Evolutionary conservation across 768 basidiomycete genomes (phyloP).

Genomic region (Suillus subalutaceus): DNA sequence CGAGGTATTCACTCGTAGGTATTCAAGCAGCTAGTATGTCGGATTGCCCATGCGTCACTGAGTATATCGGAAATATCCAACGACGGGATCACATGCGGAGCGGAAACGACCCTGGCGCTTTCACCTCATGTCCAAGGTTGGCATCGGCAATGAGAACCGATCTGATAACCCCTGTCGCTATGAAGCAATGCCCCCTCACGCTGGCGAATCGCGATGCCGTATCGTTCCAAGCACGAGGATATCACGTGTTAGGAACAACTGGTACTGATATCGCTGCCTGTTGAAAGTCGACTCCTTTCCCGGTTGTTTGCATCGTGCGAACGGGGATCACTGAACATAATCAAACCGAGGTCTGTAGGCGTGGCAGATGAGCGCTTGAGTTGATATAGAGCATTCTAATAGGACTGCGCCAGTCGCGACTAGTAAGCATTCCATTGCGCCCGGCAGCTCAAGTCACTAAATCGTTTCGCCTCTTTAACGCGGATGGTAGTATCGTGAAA

Average conservation of each 20-base stretch:
- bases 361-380: neutral
- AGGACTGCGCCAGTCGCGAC: neutral
- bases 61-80: neutral
- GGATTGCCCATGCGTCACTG: neutral
- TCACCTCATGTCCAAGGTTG: neutral
- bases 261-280: neutral
- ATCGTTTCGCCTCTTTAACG: neutral
- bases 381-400: neutral
- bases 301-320: neutral
- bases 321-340: neutral
- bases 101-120: neutral
- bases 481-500: neutral
- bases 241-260: neutral
- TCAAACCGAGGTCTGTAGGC: neutral
- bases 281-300: neutral
- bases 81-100: neutral
- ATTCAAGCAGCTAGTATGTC: neutral
- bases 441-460: neutral
- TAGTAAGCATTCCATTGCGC: neutral
- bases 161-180: neutral
- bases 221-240: neutral
- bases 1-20: too few species aligned
- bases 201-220: neutral
- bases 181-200: neutral
- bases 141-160: neutral